Conservation (phyloP, 177 flowering plant genomes). For the Vitis hybrid region DNA sequence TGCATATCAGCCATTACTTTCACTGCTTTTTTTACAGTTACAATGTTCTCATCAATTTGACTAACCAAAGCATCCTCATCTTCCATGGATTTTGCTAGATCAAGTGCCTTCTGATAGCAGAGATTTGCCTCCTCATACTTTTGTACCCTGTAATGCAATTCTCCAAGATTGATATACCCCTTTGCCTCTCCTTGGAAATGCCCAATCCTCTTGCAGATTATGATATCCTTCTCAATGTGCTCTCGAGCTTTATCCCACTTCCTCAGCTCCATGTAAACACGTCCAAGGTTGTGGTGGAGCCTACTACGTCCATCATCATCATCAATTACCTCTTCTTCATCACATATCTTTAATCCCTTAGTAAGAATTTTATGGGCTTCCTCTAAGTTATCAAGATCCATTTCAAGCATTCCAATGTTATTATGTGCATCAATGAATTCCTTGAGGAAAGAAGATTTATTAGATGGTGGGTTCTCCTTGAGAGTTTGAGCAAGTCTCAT, state of each 20-base stretch:
- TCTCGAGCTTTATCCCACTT: conserved; percentile 71
- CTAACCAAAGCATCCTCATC: conserved; percentile 78
- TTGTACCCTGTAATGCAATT: conserved; percentile 65
- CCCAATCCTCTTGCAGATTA: conserved; percentile 68
- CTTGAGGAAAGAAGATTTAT: conserved; percentile 54
- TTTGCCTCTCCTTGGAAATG: conserved; percentile 94
- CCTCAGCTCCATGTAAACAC: conserved; percentile 71
- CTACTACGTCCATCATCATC: conserved; percentile 80
- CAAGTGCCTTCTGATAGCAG: conserved; percentile 80
- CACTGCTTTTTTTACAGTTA: conserved; percentile 52
- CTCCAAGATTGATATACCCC: conserved; percentile 93
- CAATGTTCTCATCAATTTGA: conserved; percentile 64
- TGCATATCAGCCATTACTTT: conserved; percentile 65
- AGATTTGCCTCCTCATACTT: conserved; percentile 71
- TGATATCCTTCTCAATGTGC: conserved; percentile 81
- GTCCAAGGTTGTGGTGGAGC: conserved; percentile 92
- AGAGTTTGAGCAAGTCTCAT: conserved; percentile 70
- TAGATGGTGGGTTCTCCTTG: conserved; percentile 46
- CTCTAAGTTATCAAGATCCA: conserved; percentile 83
- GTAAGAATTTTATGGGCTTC: conserved; percentile 65
- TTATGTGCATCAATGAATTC: conserved; percentile 94
- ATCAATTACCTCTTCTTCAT: conserved; percentile 81
- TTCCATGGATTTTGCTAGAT: conserved; percentile 78
- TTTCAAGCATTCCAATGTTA: conserved; percentile 91
- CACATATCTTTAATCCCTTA: conserved; percentile 72